A percentile compares a stretch with the other conserved stretches of the same genome.
Evolutionary conservation across 192 early-diverging fungal species (phyloP).

Genomic region (Globomyces pollinis-pini): DNA sequence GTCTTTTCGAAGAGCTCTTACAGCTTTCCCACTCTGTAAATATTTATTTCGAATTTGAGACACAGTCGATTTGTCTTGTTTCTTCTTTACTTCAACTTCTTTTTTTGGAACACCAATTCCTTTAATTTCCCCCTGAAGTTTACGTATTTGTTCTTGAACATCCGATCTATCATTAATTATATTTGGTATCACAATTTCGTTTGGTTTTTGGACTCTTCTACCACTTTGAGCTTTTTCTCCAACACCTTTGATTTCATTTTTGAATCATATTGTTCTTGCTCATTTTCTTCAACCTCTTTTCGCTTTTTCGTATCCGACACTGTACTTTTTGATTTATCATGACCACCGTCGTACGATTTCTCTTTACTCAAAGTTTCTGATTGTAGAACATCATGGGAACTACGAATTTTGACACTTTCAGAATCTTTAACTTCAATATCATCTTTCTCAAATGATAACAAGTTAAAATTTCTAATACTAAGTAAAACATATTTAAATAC

Average conservation of each 20-base stretch:
- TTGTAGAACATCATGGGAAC: slow-evolving; percentile 2
- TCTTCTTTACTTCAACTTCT: slow-evolving; percentile 17
- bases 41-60: slow-evolving; percentile 18
- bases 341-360: slow-evolving; percentile 50
- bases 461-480: slow-evolving; percentile 50
- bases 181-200: slow-evolving; percentile 10
- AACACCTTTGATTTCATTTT: slow-evolving; percentile 35
- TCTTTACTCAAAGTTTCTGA: slow-evolving; percentile 67
- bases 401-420: slow-evolving; percentile 5
- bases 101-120: slow-evolving; percentile 38
- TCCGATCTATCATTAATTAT: too few species aligned
- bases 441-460: slow-evolving; percentile 79
- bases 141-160: slow-evolving; percentile 50
- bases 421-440: slow-evolving; percentile 11
- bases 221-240: slow-evolving; percentile 13
- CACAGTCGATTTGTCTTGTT: slow-evolving; percentile 24
- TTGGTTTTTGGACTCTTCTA: slow-evolving; percentile 17
- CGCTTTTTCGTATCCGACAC: not conserved
- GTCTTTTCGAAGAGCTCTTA: slow-evolving; percentile 18
- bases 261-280: slow-evolving; percentile 33
- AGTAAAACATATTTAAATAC: slow-evolving; percentile 35
- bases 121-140: slow-evolving; percentile 59
- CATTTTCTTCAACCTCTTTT: slow-evolving; percentile 8
- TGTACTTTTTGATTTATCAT: slow-evolving; percentile 1
- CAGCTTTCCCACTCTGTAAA: slow-evolving; percentile 14